phyloP scores from a whole-genome alignment of 805 yeast species.

The Wickerhamiella sorbophila region DNA sequence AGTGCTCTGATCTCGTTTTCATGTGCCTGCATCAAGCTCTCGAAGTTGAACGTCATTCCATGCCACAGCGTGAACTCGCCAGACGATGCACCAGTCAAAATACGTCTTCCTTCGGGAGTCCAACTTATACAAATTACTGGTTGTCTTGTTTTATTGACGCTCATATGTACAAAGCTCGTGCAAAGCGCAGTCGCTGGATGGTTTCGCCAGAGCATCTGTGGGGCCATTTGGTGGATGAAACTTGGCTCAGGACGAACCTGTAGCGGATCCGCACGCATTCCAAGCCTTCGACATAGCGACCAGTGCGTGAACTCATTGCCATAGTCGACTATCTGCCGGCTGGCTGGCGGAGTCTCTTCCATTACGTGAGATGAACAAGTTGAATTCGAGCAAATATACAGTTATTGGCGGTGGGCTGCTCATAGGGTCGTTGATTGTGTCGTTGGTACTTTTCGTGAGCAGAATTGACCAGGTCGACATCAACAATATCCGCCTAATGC shows the following conservation, averaged over 20 bases:
- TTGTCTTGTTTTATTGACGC: slow-evolving; percentile 83
- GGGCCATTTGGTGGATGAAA: slow-evolving; percentile 42
- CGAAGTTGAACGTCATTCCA: slow-evolving; percentile 88
- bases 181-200: slow-evolving; percentile 48
- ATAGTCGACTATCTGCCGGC: slow-evolving; percentile 38
- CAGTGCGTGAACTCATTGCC: slow-evolving; percentile 62
- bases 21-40: slow-evolving; percentile 97
- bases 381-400: background rate
- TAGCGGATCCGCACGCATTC: slow-evolving; percentile 11
- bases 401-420: background rate
- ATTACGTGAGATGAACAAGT: too few species aligned
- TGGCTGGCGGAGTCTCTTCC: background rate
- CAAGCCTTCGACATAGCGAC: slow-evolving; percentile 32
- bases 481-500: background rate
- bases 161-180: slow-evolving; percentile 76
- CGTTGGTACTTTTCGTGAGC: background rate
- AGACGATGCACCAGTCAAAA: slow-evolving; percentile 76
- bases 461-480: background rate
- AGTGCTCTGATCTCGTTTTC: slow-evolving; percentile 74
- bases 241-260: slow-evolving; percentile 53
- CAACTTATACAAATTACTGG: slow-evolving; percentile 81
- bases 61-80: slow-evolving; percentile 98
- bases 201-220: slow-evolving; percentile 44
- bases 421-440: background rate
- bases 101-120: slow-evolving; percentile 93